A percentile compares a stretch with the other conserved stretches of the same genome.
Evolutionary conservation across 1,284 basidiomycete species (phyloP).

Genomic region (Taiwanofungus camphoratus): DNA sequence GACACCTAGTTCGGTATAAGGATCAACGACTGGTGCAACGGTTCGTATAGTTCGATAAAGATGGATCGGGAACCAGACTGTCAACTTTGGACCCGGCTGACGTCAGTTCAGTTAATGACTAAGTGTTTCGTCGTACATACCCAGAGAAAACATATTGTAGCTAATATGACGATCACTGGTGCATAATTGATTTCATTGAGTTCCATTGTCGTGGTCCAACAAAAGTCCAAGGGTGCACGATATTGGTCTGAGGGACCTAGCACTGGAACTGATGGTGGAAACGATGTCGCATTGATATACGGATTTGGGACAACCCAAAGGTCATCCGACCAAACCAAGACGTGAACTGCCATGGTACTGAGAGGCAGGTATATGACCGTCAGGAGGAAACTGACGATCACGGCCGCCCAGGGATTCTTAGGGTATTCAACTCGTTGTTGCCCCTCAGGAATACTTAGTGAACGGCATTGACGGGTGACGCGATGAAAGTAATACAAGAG

Average conservation of each 20-base stretch:
- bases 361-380: slow-evolving; percentile 65
- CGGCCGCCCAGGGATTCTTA: slow-evolving; percentile 43
- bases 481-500: slow-evolving; percentile 54
- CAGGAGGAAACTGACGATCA: slow-evolving; percentile 56
- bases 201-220: slow-evolving; percentile 73
- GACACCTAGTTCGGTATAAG: slow-evolving; percentile 67
- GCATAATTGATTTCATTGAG: slow-evolving; percentile 70
- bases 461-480: slow-evolving; percentile 42
- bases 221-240: slow-evolving; percentile 68
- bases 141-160: slow-evolving; percentile 45
- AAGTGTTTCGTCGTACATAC: slow-evolving; percentile 33
- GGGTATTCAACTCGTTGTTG: slow-evolving; percentile 39
- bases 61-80: slow-evolving; percentile 68
- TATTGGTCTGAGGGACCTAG: slow-evolving; percentile 53
- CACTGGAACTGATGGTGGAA: slow-evolving; percentile 40
- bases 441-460: slow-evolving; percentile 48
- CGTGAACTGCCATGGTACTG: slow-evolving; percentile 66
- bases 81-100: slow-evolving; percentile 39
- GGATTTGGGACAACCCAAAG: slow-evolving; percentile 70
- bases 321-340: slow-evolving; percentile 69
- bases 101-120: slow-evolving; percentile 1
- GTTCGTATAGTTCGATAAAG: slow-evolving; percentile 51
- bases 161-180: slow-evolving; percentile 54
- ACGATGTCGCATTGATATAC: slow-evolving; percentile 52
- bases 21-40: slow-evolving; percentile 62